Evolutionary conservation across 257 asterid species (phyloP).

Genomic region (Solanum ossicruentum): DNA sequence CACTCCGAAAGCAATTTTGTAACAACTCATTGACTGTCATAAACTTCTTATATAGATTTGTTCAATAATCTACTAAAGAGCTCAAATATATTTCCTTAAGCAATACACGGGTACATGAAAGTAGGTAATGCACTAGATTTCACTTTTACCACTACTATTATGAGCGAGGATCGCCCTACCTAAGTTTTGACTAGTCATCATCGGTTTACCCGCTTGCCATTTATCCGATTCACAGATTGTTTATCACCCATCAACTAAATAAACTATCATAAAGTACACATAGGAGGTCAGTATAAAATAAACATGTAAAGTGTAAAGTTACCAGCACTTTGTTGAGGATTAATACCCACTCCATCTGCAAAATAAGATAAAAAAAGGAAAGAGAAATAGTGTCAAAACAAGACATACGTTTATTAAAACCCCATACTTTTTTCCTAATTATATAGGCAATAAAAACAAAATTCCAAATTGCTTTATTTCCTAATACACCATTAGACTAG

Average conservation of each 20-base stretch:
- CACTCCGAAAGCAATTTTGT: not conserved
- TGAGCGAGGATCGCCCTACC: too few species aligned
- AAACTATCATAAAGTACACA: not conserved
- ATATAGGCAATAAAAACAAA: not conserved
- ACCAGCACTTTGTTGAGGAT: slow-evolving; percentile 99
- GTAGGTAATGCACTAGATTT: not conserved
- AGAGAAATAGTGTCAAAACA: not conserved
- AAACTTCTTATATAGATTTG: not conserved
- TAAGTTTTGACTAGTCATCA: too few species aligned
- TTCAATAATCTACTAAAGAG: not conserved
- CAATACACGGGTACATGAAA: not conserved
- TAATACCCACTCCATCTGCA: slow-evolving; percentile 95
- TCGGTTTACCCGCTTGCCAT: too few species aligned
- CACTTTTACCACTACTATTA: too few species aligned
- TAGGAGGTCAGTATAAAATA: not conserved
- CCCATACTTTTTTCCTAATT: not conserved
- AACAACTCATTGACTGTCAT: not conserved
- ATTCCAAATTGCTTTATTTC: not conserved
- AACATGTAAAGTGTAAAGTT: not conserved
- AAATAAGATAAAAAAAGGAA: not conserved
- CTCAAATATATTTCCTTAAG: not conserved
- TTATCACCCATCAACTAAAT: not conserved
- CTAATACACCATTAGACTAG: not conserved
- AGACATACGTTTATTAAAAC: not conserved
- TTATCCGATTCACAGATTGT: not conserved